Evolutionary conservation across 768 basidiomycete species (phyloP), one percentile per base, ranked within the genome.

Genomic region (Leccinum subtestaceum): DNA sequence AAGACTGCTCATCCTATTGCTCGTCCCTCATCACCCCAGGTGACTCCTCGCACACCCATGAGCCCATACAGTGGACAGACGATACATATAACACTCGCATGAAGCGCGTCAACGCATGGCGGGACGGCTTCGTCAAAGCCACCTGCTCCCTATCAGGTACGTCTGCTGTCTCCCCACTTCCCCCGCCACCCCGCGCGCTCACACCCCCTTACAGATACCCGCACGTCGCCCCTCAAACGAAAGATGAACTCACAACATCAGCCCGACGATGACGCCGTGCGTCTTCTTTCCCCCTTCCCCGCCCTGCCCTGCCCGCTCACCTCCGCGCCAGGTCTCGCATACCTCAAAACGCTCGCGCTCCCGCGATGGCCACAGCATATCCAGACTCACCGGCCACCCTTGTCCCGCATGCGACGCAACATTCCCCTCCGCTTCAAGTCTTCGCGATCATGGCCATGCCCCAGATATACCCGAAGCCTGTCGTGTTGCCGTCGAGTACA

Each of bases 391-490:
- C 38, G 78, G 79, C 52, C 83, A 85, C 67, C 80, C 87, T 2
- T 91, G 89, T 77, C 82, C 89, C 27, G 89, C 89, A 9, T 91
- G 89, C 68, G 88, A 91, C 66, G 76, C 83, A 23, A 81, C 77
- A 60, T 91, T 91, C 68, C 71, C 80, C 51, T 81, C 84, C 10
- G 78, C 71, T n/a, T 79, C 84, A 55, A 74, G 79, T 64, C 80
- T 91, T 12, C 80, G 80, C 54, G 81, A 81, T 61, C 89, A 91
- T 66, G 88, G 85, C 21, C 75, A 67, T 43, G 74, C 78, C n/a
- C 66, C 79, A 10, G 70, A 75, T 29, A 75, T 78, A n/a, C 82
- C 81, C 67, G 87, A 89, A 67, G 89, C 89, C 7, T 91, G 89
- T 67, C 81, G 80, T 58, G 80, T 80, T 53, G 89, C 89, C 11